A percentile compares a stretch with the other conserved stretches of the same genome.
Conservation (phyloP, 371 early-diverging fungal species). For the Syncephalastrum racemosum region DNA sequence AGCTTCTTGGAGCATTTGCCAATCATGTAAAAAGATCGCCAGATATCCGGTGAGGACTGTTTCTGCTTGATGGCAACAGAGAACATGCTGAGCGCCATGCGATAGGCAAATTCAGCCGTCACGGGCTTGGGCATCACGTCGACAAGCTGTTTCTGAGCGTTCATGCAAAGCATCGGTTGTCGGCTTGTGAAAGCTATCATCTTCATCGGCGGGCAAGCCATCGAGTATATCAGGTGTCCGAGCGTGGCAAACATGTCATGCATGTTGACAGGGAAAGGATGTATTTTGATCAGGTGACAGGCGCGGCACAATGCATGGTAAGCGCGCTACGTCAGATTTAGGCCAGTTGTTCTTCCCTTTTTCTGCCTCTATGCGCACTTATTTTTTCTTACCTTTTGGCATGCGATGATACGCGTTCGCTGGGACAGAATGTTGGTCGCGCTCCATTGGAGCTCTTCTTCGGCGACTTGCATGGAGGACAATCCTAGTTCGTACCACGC, state of each 20-base stretch:
- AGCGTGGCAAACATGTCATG: constrained; percentile 56
- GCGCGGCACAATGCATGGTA: constrained; percentile 56
- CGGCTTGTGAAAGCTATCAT: constrained; percentile 45
- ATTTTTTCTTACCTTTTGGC: constrained; percentile 52
- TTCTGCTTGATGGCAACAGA: too few relatives aligned
- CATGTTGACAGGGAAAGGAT: constrained; percentile 12
- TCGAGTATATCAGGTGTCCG: constrained; percentile 63
- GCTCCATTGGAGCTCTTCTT: constrained; percentile 68
- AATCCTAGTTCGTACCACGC: constrained; percentile 69
- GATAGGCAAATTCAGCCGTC: constrained; percentile 39
- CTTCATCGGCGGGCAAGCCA: constrained; percentile 69
- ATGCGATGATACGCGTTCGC: constrained; percentile 49
- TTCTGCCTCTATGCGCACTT: neutral
- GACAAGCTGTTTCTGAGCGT: constrained; percentile 12
- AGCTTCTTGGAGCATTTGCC: constrained; percentile 64
- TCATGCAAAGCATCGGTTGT: too few relatives aligned
- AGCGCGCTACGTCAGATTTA: constrained; percentile 44
- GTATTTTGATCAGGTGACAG: constrained; percentile 12
- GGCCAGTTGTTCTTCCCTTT: neutral
- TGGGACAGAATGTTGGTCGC: constrained; percentile 59
- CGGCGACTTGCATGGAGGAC: constrained; percentile 57
- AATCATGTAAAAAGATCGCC: constrained; percentile 52
- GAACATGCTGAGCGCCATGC: constrained; percentile 41
- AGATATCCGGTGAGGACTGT: too few relatives aligned
- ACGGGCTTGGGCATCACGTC: constrained; percentile 7